phyloP scores from a whole-genome alignment of 2,329 filamentous ascomycete species.

The Ophiostoma himal-ulmi region DNA sequence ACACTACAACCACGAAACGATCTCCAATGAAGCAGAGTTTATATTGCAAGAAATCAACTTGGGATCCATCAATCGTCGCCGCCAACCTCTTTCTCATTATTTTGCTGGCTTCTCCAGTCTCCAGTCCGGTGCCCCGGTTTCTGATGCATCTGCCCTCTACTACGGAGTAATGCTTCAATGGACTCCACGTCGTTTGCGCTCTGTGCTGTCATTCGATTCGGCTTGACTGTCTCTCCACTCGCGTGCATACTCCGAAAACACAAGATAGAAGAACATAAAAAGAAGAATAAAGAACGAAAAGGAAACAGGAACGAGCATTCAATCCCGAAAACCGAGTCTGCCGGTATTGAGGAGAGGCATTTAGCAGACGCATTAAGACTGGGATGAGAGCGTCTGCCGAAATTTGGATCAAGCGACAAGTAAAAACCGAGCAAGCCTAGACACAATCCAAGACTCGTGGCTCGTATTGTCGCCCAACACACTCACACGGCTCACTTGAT shows the following conservation, averaged over 20 bases:
- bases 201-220: conserved; percentile 10
- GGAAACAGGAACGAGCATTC: background rate
- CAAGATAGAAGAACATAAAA: background rate
- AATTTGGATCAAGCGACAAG: background rate
- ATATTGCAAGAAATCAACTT: background rate
- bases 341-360: conserved; percentile 4
- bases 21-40: background rate
- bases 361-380: conserved; percentile 3
- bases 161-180: background rate
- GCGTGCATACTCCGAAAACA: background rate
- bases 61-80: background rate
- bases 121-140: background rate
- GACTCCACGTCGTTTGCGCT: background rate
- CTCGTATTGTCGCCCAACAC: background rate
- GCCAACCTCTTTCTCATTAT: background rate
- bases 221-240: conserved; percentile 10
- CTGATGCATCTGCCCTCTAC: background rate
- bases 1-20: background rate
- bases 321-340: conserved; percentile 10
- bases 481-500: background rate
- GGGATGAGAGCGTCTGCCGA: background rate
- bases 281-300: background rate
- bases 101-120: background rate
- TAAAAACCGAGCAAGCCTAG: no score
- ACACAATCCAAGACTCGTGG: no score